Conservation (phyloP, 768 basidiomycete species). For the Tricholomella constricta region DNA sequence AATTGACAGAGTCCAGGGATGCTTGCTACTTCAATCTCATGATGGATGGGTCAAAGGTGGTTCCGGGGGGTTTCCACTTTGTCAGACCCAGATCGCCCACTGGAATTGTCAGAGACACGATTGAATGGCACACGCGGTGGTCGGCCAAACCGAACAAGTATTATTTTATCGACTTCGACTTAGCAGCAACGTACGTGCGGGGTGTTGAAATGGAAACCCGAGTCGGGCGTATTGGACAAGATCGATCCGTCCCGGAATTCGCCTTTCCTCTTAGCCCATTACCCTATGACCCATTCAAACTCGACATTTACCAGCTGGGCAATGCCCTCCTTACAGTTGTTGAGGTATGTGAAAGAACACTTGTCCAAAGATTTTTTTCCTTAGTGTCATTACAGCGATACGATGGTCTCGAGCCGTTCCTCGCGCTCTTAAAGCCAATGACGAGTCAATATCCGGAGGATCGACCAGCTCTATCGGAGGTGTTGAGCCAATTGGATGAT, state of each 20-base stretch:
- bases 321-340: background rate
- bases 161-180: constrained; percentile 2
- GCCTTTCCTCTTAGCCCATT: background rate
- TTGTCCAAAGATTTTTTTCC: no score
- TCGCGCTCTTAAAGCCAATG: background rate
- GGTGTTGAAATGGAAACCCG: background rate
- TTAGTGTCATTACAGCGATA: background rate
- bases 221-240: background rate
- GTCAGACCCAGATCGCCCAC: background rate
- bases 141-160: constrained; percentile 13
- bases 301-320: background rate
- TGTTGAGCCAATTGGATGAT: background rate
- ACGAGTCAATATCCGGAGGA: background rate
- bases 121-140: background rate
- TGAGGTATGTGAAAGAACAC: background rate
- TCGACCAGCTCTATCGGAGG: background rate
- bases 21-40: constrained; percentile 4
- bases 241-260: background rate
- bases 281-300: no score
- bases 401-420: background rate
- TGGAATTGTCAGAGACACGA: background rate
- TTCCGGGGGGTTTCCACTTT: constrained; percentile 4
- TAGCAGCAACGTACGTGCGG: background rate
- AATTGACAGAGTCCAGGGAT: background rate
- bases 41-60: constrained; percentile 2